Evolutionary conservation across 1,139 yeast genomes (phyloP).

Genomic region (Debaryomyces subglobosus): DNA sequence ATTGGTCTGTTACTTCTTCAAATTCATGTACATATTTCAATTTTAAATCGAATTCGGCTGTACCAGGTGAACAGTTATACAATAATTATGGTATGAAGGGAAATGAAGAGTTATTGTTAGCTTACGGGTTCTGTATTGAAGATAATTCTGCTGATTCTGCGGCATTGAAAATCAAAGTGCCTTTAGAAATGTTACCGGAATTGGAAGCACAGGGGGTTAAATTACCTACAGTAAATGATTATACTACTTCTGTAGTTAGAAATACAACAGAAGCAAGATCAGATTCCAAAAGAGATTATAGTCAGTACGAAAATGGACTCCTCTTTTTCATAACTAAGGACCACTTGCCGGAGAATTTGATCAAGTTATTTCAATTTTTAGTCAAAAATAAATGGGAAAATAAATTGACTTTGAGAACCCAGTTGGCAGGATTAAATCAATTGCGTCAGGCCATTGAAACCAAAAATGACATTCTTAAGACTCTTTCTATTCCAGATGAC

Average conservation of each 20-base stretch:
- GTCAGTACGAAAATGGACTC: conserved; percentile 39
- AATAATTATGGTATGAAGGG: conserved; percentile 90
- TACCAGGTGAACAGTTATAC: conserved; percentile 53
- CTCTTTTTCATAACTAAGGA: conserved; percentile 43
- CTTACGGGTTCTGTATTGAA: conserved; percentile 70
- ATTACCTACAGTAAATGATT: conserved; percentile 51
- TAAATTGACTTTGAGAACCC: conserved; percentile 50
- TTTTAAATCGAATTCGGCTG: conserved; percentile 31
- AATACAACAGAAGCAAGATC: conserved; percentile 15
- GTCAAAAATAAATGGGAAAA: conserved; percentile 49
- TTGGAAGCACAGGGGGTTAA: conserved; percentile 43
- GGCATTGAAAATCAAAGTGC: conserved; percentile 56
- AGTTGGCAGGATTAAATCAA: conserved; percentile 62
- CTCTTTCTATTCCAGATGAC: conserved; percentile 10
- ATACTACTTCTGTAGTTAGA: conserved; percentile 41
- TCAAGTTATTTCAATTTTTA: conserved; percentile 55
- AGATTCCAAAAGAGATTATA: conserved; percentile 11
- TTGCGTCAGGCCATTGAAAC: conserved; percentile 53
- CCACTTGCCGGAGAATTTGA: conserved; percentile 48
- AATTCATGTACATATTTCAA: conserved; percentile 24
- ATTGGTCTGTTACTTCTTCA: conserved; percentile 52
- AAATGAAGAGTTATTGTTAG: conserved; percentile 70
- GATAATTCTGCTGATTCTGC: conserved; percentile 66
- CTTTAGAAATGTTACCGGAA: conserved; percentile 34
- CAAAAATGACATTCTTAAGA: conserved; percentile 41